Conservation (phyloP, 306 rosid genomes). For the Vigna radiata region DNA sequence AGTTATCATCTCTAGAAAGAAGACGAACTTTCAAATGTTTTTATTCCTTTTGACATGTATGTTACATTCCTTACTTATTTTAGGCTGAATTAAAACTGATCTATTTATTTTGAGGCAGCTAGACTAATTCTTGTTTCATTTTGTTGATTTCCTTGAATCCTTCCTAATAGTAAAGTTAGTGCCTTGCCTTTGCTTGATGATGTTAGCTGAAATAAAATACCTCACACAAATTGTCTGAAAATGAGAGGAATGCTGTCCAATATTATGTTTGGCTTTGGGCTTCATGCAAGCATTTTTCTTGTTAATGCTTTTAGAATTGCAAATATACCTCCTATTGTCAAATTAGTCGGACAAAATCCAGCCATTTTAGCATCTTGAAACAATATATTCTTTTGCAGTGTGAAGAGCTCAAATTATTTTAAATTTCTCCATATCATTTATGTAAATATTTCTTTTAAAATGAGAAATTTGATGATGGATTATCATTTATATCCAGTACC, state of each 20-base stretch:
- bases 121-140: constrained; percentile 15
- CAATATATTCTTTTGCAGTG: constrained; percentile 9
- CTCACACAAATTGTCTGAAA: constrained; percentile 2
- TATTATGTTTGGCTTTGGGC: neutral
- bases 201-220: neutral
- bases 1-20: constrained; percentile 69
- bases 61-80: constrained; percentile 39
- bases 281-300: neutral
- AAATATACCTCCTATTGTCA: constrained; percentile 8
- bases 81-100: neutral
- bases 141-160: constrained; percentile 16
- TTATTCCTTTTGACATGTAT: constrained; percentile 79
- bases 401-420: constrained; percentile 2
- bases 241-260: constrained; percentile 4
- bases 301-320: constrained; percentile 5
- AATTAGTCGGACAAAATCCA: constrained; percentile 7
- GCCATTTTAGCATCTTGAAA: constrained; percentile 26
- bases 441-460: constrained; percentile 6
- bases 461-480: constrained; percentile 12
- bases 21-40: constrained; percentile 82
- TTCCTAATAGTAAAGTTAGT: constrained; percentile 28
- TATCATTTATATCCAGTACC: neutral
- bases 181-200: constrained; percentile 17
- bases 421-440: constrained; percentile 15
- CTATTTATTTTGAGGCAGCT: constrained; percentile 19